Percentiles rank a stretch among this genome's conserved stretches.
phyloP scores from a whole-genome alignment of 2,329 filamentous ascomycete genomes.

The Elsinoe australis region DNA sequence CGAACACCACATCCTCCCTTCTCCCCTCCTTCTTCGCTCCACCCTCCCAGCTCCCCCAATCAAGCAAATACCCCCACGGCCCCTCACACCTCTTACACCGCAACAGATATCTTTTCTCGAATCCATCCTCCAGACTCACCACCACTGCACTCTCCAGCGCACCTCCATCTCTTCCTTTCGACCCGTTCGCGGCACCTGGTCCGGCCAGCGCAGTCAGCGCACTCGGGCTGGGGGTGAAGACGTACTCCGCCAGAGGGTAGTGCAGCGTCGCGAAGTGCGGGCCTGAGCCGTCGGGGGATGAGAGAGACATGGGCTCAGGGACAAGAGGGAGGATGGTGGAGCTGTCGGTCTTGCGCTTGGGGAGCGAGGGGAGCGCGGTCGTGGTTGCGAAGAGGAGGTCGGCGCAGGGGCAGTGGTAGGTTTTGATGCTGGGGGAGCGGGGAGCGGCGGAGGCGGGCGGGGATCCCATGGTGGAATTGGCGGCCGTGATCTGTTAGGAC shows the following conservation, averaged over 20 bases:
- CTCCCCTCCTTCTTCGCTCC: slow-evolving; percentile 28
- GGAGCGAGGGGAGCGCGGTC: slow-evolving; percentile 45
- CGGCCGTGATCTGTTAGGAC: too few relatives aligned
- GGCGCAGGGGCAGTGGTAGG: slow-evolving; percentile 59
- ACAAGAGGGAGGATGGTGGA: slow-evolving; percentile 39
- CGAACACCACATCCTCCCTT: slow-evolving; percentile 47
- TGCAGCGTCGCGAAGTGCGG: neutral
- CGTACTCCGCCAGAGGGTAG: slow-evolving; percentile 17
- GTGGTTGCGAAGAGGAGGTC: slow-evolving; percentile 56
- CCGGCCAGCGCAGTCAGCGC: too few relatives aligned
- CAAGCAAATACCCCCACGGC: slow-evolving; percentile 56
- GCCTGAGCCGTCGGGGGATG: neutral
- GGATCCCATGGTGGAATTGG: too few relatives aligned
- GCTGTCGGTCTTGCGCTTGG: slow-evolving; percentile 46
- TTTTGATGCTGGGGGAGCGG: slow-evolving; percentile 37
- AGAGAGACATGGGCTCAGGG: neutral
- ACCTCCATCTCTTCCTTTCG: neutral
- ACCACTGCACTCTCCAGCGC: slow-evolving; percentile 17
- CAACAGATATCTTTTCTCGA: slow-evolving; percentile 56
- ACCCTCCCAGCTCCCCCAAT: slow-evolving; percentile 41
- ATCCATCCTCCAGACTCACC: slow-evolving; percentile 46
- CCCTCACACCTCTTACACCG: slow-evolving; percentile 55
- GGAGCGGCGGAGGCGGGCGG: too few relatives aligned
- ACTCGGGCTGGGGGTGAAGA: too few relatives aligned
- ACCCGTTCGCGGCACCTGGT: too few relatives aligned